Conservation (phyloP, 75 land plant species). For the Ceratopteris richardii region DNA sequence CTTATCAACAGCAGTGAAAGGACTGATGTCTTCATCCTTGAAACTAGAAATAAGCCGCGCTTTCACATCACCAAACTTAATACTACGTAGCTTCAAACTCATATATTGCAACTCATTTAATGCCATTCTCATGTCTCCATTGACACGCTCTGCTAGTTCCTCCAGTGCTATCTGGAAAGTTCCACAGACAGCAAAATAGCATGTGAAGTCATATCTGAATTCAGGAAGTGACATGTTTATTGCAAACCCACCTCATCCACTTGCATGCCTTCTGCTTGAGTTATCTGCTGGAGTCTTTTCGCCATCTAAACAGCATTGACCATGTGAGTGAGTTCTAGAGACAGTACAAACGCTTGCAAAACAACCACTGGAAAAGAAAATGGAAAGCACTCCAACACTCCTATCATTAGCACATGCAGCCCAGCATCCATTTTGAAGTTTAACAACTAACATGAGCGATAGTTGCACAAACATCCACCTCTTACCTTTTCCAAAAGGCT, state of each 20-base stretch:
- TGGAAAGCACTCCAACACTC: too few species aligned
- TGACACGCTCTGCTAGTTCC: conserved; percentile 89
- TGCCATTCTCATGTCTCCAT: conserved; percentile 99
- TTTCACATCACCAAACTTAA: conserved; percentile 79
- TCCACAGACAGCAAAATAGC: not conserved
- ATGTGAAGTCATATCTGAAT: too few species aligned
- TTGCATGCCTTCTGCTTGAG: conserved; percentile 68
- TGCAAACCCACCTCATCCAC: conserved; percentile 58
- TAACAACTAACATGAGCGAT: too few species aligned
- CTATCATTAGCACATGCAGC: too few species aligned
- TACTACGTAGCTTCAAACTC: conserved; percentile 61
- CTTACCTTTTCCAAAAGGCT: too few species aligned
- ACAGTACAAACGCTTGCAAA: not conserved
- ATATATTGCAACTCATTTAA: conserved; percentile 91
- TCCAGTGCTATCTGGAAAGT: conserved; percentile 79
- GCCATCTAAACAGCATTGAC: conserved; percentile 91
- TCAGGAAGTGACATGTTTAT: not conserved
- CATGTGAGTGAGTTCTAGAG: not conserved
- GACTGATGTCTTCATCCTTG: conserved; percentile 92
- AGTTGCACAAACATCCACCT: too few species aligned
- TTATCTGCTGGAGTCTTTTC: conserved; percentile 79
- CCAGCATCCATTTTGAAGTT: too few species aligned
- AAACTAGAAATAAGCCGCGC: conserved; percentile 59
- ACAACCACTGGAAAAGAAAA: too few species aligned
- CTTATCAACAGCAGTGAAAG: conserved; percentile 98